Base-by-base conservation (phyloP, 139 green algal species). In the Monoraphidium neglectum region DNA sequence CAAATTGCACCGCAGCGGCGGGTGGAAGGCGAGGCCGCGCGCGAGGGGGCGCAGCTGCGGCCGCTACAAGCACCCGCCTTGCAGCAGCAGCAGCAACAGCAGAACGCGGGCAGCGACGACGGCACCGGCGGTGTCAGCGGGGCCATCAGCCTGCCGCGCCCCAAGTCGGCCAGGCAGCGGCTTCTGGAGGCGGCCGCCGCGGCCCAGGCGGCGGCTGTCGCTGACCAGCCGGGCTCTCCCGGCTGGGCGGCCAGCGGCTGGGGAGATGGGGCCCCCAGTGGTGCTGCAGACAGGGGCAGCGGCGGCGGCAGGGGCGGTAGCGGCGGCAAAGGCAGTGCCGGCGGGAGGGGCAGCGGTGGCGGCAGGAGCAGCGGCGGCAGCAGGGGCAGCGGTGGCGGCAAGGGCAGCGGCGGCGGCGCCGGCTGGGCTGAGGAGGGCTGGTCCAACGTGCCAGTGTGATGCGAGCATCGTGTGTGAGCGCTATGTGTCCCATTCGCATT, bases 241-340 rank as follows among this genome's bases (percentile, higher is more conserved):
- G 43, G 8, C 43, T 51, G 43, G 43, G 43, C 43, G 8, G 43
- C 43, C 43, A 51, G 43, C 43, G 43, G 43, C 43, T 51, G 43
- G 43, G 43, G 43, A 8, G 43, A 51, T 51, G 43, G 12, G 16
- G 49, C 16, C 49, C 49, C 16, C 16, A 59, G 49, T 18, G 49
- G 49, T 15, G 56, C 5, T 5, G 56, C 26, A 6, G 56, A 5
- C 56, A 15, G 56, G 12, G n/a, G 56, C 26, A 18, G 56, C 56
- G 56, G 56, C 61, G n/a, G 60, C 54, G 28, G 54, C 75, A 15
- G 65, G 33, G 12, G 66, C 75, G 24, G 63, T 24, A 6, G 64
- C 54, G 49, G 46, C 35, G 36, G 62, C 51, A 38, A 60, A 54
- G 23, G 33, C 35, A 23, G 49, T 32, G 47, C 38, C 56, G 6